Percentiles rank a stretch among this genome's conserved stretches.
Conservation (phyloP, 176 grass and related monocot species). For the Aegilops umbellulata region DNA sequence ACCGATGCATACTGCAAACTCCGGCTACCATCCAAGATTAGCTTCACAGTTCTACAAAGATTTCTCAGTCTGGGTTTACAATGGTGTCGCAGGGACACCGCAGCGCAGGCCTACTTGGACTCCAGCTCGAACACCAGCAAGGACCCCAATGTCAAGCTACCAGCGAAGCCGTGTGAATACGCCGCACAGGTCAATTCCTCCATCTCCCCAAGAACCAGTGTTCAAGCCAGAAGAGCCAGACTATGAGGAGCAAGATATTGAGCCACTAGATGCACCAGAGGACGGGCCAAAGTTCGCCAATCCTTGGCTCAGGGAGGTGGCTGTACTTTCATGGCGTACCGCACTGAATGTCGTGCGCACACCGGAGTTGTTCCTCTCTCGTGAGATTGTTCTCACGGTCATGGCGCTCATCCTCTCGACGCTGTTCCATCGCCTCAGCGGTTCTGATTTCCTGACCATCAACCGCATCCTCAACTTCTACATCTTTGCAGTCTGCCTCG, state of each 20-base stretch:
- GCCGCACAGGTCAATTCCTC: conserved; percentile 19
- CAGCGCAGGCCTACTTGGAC: conserved; percentile 53
- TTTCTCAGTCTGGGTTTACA: conserved; percentile 70
- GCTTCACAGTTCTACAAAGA: conserved; percentile 81
- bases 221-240: conserved; percentile 40
- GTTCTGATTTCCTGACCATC: conserved; percentile 28
- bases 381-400: conserved; percentile 58
- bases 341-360: conserved; percentile 65
- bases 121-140: conserved; percentile 48
- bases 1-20: conserved; percentile 22
- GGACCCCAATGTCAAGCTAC: conserved; percentile 48
- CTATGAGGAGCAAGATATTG: conserved; percentile 36
- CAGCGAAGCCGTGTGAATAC: conserved; percentile 27
- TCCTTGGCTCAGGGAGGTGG: conserved; percentile 59
- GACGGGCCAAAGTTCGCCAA: conserved; percentile 63
- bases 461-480: conserved; percentile 84
- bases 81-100: conserved; percentile 57
- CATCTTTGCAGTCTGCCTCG: conserved; percentile 62
- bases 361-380: conserved; percentile 62
- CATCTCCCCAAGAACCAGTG: conserved; percentile 36
- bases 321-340: conserved; percentile 58
- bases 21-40: conserved; percentile 48
- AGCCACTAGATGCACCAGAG: conserved; percentile 41
- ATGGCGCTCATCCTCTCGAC: conserved; percentile 69
- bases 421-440: conserved; percentile 54